Percentiles rank a stretch among this genome's conserved stretches.
Evolutionary conservation across 768 basidiomycete species (phyloP).

Genomic region (Psilocybe azurescens): DNA sequence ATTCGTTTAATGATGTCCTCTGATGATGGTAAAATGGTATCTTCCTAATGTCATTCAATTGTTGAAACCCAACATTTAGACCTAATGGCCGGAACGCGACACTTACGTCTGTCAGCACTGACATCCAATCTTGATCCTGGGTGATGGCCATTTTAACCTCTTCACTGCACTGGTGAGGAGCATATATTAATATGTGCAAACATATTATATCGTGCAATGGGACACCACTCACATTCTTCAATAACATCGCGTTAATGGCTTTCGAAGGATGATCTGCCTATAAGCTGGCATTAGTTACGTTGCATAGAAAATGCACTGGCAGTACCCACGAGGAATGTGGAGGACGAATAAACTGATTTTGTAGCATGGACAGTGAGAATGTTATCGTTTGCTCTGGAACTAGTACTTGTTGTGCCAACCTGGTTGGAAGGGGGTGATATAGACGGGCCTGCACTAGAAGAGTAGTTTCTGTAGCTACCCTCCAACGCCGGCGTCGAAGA

Average conservation of each 20-base stretch:
- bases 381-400: background rate
- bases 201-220: background rate
- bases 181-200: background rate
- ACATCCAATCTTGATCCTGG: conserved; percentile 4
- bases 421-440: background rate
- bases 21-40: background rate
- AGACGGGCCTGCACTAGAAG: background rate
- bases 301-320: too few species aligned
- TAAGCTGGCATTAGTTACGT: background rate
- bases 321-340: background rate
- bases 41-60: background rate
- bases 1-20: background rate
- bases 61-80: background rate
- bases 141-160: background rate
- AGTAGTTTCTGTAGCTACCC: background rate
- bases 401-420: background rate
- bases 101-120: background rate
- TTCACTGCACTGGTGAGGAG: background rate
- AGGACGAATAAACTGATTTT: background rate
- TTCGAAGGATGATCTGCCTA: conserved; percentile 4
- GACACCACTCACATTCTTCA: background rate
- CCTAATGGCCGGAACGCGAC: background rate
- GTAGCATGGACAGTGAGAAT: background rate
- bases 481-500: background rate
- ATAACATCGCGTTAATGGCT: conserved; percentile 1